A percentile compares a stretch with the other conserved stretches of the same genome.
phyloP scores from a whole-genome alignment of 225 moss, liverwort and hornwort species.

The Polytrichum commune region DNA sequence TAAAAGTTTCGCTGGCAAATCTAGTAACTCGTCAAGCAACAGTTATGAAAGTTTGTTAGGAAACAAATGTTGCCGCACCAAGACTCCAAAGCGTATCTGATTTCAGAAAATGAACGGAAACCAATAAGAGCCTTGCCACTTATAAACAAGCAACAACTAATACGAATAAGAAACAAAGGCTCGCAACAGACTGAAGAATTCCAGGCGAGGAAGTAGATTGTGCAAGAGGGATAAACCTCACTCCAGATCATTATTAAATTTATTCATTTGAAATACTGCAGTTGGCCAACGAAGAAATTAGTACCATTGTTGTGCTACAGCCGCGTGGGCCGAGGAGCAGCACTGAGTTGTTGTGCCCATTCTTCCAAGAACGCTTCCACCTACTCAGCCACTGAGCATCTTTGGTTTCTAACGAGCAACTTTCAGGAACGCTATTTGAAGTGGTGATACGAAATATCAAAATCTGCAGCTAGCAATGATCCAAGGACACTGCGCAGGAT shows the following conservation, averaged over 20 bases:
- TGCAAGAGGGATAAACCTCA: too few relatives aligned
- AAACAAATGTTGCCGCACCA: conserved; percentile 54
- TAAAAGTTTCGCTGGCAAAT: background rate
- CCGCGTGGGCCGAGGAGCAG: conserved; percentile 95
- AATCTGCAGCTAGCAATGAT: background rate
- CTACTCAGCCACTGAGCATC: background rate
- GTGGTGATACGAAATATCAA: background rate
- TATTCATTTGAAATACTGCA: too few relatives aligned
- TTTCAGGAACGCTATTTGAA: background rate
- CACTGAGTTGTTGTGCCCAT: conserved; percentile 84
- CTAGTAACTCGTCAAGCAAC: conserved; percentile 9
- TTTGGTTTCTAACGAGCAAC: background rate
- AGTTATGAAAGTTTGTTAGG: conserved; percentile 67
- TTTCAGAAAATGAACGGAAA: too few relatives aligned
- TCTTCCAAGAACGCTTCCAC: conserved; percentile 63
- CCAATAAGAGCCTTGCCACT: too few relatives aligned
- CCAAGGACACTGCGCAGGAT: background rate
- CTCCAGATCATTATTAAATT: too few relatives aligned
- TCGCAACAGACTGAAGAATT: background rate
- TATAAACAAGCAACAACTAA: too few relatives aligned
- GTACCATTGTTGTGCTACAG: conserved; percentile 87
- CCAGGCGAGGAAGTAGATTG: background rate
- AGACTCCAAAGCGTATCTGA: conserved; percentile 15
- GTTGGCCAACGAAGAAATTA: background rate
- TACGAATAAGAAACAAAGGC: background rate